These are phyloP conservation scores for Nakazawaea populi DNA, from an alignment of 805 yeast genomes.

Conservation along the genomic window DNA sequence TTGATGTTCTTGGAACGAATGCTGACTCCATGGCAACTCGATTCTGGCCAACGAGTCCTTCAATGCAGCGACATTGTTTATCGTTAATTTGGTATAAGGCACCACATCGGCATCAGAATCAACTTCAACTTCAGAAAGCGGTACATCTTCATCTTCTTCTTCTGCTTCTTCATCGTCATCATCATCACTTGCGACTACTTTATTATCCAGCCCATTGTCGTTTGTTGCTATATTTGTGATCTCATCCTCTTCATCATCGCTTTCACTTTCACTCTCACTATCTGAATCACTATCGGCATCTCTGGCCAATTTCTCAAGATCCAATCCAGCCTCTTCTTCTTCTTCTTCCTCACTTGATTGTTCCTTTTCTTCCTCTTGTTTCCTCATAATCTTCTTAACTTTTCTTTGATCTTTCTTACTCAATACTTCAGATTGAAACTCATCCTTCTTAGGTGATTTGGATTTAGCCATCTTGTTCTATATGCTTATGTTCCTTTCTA, in stretches of 20 bases:
- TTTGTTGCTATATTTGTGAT: constrained; percentile 27
- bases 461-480: constrained; percentile 11
- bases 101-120: constrained; percentile 94
- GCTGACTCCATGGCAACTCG: constrained; percentile 56
- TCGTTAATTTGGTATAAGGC: constrained; percentile 83
- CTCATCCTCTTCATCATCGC: constrained; percentile 21
- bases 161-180: constrained; percentile 53
- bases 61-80: constrained; percentile 83
- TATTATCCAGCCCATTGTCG: constrained; percentile 33
- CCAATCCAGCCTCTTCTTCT: constrained; percentile 19
- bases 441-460: constrained; percentile 19
- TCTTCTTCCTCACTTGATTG: constrained; percentile 32
- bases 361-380: constrained; percentile 31
- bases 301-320: constrained; percentile 21
- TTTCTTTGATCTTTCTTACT: constrained; percentile 62
- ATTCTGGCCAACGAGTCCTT: constrained; percentile 64
- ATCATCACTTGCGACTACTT: constrained; percentile 42
- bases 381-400: constrained; percentile 41
- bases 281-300: constrained; percentile 30
- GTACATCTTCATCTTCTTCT: constrained; percentile 75
- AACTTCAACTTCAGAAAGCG: constrained; percentile 85
- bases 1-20: constrained; percentile 81
- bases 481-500: background rate
- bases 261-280: constrained; percentile 19
- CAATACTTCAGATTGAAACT: constrained; percentile 42